Conservation (phyloP, 2,329 filamentous ascomycete genomes). For the Fusarium vanettenii region DNA sequence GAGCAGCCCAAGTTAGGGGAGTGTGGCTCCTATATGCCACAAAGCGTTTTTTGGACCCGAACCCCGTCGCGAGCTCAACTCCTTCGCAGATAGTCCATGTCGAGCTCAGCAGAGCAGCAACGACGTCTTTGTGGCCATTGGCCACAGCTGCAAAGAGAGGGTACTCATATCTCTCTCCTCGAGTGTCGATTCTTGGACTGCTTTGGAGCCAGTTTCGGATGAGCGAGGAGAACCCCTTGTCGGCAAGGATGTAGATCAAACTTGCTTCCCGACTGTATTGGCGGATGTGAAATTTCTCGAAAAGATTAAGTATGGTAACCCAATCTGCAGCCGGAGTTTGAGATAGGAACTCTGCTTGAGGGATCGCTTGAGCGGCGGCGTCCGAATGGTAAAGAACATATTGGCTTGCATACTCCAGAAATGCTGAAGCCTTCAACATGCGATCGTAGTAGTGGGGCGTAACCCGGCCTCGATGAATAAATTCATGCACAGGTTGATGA, state of each 20-base stretch:
- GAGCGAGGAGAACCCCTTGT: not conserved
- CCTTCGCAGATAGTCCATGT: fast-evolving
- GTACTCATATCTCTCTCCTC: not conserved
- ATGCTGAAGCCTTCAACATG: too few relatives aligned
- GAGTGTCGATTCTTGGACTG: fast-evolving
- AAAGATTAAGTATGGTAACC: not conserved
- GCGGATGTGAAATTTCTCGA: not conserved
- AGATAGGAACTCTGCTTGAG: not conserved
- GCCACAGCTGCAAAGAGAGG: conserved; percentile 31
- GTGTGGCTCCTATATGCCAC: not conserved
- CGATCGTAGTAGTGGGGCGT: too few relatives aligned
- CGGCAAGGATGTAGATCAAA: conserved; percentile 26
- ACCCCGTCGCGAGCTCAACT: not conserved
- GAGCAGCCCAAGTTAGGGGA: not conserved
- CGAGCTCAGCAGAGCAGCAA: not conserved
- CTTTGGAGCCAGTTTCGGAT: fast-evolving
- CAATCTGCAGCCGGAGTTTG: not conserved
- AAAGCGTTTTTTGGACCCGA: not conserved
- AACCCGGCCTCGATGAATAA: too few relatives aligned
- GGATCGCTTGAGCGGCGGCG: fast-evolving
- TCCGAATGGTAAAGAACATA: conserved; percentile 25
- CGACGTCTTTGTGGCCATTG: not conserved
- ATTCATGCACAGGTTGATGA: not conserved
- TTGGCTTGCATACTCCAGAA: conserved; percentile 22
- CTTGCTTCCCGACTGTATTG: not conserved